These are phyloP conservation scores for Strigomonas culicis DNA, from an alignment of 208 protist genomes.

Conservation along the genomic window DNA sequence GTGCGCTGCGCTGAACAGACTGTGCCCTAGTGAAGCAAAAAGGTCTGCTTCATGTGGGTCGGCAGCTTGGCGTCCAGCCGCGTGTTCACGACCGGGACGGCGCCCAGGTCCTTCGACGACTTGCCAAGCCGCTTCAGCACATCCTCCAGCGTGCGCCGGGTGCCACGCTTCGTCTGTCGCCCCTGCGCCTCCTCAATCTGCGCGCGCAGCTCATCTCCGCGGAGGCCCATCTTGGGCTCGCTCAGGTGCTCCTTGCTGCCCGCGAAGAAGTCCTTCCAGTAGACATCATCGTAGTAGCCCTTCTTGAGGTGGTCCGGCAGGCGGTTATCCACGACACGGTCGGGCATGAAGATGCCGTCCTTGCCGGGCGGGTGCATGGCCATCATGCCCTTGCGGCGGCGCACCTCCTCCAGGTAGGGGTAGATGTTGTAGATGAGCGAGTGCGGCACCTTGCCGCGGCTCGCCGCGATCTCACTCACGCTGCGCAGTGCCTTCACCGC, in stretches of 20 bases:
- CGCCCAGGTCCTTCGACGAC: constrained; percentile 74
- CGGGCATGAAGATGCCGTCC: constrained; percentile 88
- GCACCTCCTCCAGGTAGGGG: constrained; percentile 91
- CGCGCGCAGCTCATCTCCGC: constrained; percentile 84
- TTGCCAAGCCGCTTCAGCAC: constrained; percentile 80
- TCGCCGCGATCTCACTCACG: constrained; percentile 90
- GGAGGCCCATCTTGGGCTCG: constrained; percentile 88
- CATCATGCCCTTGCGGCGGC: constrained; percentile 91
- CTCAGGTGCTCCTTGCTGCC: constrained; percentile 87
- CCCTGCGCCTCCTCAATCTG: constrained; percentile 52
- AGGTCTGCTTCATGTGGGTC: constrained; percentile 85
- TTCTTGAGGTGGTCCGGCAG: constrained; percentile 92
- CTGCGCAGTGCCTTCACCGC: constrained; percentile 87
- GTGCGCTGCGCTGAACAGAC: not conserved
- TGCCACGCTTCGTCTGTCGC: constrained; percentile 25
- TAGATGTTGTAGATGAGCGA: constrained; percentile 93
- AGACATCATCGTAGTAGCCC: constrained; percentile 93
- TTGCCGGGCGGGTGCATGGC: constrained; percentile 91
- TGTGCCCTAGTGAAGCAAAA: constrained; percentile 62
- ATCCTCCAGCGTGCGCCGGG: constrained; percentile 84
- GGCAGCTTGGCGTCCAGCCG: constrained; percentile 83
- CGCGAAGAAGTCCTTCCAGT: constrained; percentile 93
- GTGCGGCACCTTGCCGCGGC: constrained; percentile 90
- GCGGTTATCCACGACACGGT: constrained; percentile 91
- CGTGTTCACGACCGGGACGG: constrained; percentile 78